These are phyloP conservation scores for Coemansia asiatica DNA, from an alignment of 192 early-diverging fungal species.

Conservation along the genomic window DNA sequence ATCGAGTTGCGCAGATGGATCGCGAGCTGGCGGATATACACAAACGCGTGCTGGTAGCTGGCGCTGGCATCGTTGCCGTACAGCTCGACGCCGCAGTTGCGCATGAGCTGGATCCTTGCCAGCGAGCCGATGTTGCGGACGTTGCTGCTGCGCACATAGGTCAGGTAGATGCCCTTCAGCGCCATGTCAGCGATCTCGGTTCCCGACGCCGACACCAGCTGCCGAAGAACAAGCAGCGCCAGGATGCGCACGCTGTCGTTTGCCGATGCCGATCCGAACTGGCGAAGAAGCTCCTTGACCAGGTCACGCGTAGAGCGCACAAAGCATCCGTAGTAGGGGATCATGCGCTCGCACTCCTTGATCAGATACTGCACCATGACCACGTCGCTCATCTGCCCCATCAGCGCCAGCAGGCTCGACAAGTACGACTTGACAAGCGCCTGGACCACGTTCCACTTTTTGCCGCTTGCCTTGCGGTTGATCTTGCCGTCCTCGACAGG, in stretches of 20 bases:
- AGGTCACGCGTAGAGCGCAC: constrained; percentile 78
- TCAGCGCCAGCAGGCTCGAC: constrained; percentile 68
- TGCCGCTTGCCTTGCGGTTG: constrained; percentile 19
- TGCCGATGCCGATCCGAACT: constrained; percentile 57
- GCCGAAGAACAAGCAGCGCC: constrained; percentile 80
- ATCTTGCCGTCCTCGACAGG: constrained; percentile 42
- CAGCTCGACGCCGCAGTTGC: constrained; percentile 88
- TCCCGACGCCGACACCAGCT: constrained; percentile 60
- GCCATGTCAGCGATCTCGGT: constrained; percentile 63
- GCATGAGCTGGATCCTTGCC: constrained; percentile 86
- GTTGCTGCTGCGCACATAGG: constrained; percentile 75
- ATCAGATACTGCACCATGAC: constrained; percentile 83
- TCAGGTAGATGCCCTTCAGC: constrained; percentile 80
- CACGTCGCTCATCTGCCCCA: constrained; percentile 80
- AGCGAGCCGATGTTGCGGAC: constrained; percentile 79
- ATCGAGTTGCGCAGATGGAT: constrained; percentile 89
- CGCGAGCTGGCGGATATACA: constrained; percentile 90
- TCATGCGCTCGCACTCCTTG: constrained; percentile 74
- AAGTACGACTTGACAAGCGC: constrained; percentile 84
- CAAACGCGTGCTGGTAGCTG: constrained; percentile 92
- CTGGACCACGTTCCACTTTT: constrained; percentile 74
- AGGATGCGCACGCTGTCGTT: constrained; percentile 76
- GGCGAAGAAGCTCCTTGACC: constrained; percentile 59
- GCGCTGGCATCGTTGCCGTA: constrained; percentile 73
- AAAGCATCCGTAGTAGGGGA: constrained; percentile 80